Base-by-base conservation (phyloP, 129 eudicot genomes). In the Tagetes erecta region DNA sequence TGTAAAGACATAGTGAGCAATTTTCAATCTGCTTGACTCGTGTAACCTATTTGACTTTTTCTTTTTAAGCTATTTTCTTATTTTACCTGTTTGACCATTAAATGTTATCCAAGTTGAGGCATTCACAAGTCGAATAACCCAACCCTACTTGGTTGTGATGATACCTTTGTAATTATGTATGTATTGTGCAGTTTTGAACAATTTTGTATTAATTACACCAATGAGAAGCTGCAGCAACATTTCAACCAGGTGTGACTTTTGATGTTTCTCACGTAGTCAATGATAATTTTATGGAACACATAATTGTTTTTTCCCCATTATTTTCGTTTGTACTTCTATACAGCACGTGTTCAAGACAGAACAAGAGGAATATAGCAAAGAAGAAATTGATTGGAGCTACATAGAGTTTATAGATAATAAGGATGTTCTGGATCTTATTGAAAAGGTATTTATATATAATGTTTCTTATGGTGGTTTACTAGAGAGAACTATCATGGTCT, bases 291-390 rank as follows among this genome's bases (percentile, higher is more conserved):
- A 45, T 40, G 52, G 2, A 68, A 65, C 6, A 31, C 64, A 59
- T 36, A 68, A 57, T 59, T 47, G 66, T 47, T 53, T 49, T 49
- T 59, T 57, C 31, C 47, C 39, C 68, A 56, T 68, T 56, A 36
- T 33, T 71, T 55, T 68, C 14, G 68, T 57, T 52, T 83, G 44
- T 79, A 41, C 70, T 76, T 35, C 68, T 35, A n/a, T 73, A 31
- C 97, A 94, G 99, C 99, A 91, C 35, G 96, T 94, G 58, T 94
- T 94, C 79, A 94, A 94, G 91, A 91, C 83, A 79, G 97, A 94
- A 83, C 97, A 94, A 80, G 99, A 94, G 80, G 99, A 94, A 78
- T 94, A 94, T 83, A 91, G 85, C n/a, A 91, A 69, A 85, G 99
- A 94, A 82, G 89, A 82, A 80, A 94, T 94, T 64, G 99, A 90